phyloP scores from a whole-genome alignment of 1,284 basidiomycete genomes.

The Pisolithus thermaeus region DNA sequence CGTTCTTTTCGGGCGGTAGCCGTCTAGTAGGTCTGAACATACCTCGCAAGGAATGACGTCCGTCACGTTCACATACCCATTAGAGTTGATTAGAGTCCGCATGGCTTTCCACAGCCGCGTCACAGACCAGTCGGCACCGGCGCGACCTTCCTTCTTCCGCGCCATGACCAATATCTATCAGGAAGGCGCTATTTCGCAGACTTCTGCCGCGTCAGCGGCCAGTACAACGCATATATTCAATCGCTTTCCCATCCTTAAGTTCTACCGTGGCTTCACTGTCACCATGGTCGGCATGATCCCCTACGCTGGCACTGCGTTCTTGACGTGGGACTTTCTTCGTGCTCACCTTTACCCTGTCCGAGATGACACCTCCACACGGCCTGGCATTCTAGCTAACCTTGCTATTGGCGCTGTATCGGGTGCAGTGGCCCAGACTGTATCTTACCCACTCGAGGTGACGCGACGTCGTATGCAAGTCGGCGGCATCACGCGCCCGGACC shows the following conservation, averaged over 20 bases:
- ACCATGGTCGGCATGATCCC: conserved; percentile 93
- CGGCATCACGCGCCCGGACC: conserved; percentile 71
- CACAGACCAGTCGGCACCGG: conserved; percentile 23
- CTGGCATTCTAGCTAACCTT: conserved; percentile 54
- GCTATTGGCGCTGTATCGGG: conserved; percentile 89
- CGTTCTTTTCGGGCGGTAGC: background rate
- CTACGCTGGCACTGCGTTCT: conserved; percentile 94
- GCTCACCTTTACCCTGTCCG: conserved; percentile 50
- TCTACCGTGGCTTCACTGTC: conserved; percentile 94
- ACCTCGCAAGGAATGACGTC: conserved; percentile 70
- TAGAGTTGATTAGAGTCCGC: conserved; percentile 93
- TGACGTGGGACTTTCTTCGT: conserved; percentile 85
- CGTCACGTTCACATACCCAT: conserved; percentile 89
- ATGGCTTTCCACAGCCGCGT: conserved; percentile 83
- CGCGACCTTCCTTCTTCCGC: conserved; percentile 55
- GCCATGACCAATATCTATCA: conserved; percentile 66
- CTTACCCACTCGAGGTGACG: conserved; percentile 96
- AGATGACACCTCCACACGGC: conserved; percentile 34
- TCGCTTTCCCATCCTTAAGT: conserved; percentile 73
- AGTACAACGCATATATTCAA: conserved; percentile 36
- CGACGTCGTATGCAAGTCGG: conserved; percentile 95
- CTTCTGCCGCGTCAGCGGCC: conserved; percentile 18
- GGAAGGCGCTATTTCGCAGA: conserved; percentile 46
- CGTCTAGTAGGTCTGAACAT: background rate
- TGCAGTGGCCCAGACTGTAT: conserved; percentile 82